Evolutionary conservation across 768 basidiomycete genomes (phyloP).

Genomic region (Podaxis carcinomalis): DNA sequence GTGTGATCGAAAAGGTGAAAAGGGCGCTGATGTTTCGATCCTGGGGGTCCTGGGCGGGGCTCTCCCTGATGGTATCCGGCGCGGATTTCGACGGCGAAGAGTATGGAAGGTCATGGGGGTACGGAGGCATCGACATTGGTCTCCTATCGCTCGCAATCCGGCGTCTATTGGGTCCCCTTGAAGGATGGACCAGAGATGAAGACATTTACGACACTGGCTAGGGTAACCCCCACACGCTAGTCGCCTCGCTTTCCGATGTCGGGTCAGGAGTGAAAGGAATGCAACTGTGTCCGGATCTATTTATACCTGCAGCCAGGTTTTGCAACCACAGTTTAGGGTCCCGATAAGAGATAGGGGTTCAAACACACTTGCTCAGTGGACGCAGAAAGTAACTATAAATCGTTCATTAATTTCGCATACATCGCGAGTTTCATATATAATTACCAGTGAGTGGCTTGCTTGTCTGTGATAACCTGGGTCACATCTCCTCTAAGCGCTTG

Average conservation of each 20-base stretch:
- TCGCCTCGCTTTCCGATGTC: background rate
- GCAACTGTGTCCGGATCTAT: too few species aligned
- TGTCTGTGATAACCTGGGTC: background rate
- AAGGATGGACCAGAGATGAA: background rate
- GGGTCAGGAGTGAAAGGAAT: too few species aligned
- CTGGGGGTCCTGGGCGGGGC: background rate
- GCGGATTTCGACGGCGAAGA: background rate
- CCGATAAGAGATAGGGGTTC: background rate
- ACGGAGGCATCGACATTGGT: background rate
- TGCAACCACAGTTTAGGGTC: background rate
- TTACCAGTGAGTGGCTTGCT: background rate
- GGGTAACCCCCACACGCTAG: background rate
- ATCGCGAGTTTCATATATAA: background rate
- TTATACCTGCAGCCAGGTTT: background rate
- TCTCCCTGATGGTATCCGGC: background rate
- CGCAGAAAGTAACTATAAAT: too few species aligned
- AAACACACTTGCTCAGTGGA: background rate
- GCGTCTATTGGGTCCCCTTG: background rate
- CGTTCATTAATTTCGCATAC: background rate
- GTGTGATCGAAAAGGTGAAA: background rate
- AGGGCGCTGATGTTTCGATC: background rate
- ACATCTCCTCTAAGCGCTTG: too few species aligned
- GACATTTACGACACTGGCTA: background rate
- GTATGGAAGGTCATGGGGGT: background rate
- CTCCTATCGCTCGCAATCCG: background rate